Conservation (phyloP, 2,329 filamentous ascomycete species). For the Fusarium nanum region DNA sequence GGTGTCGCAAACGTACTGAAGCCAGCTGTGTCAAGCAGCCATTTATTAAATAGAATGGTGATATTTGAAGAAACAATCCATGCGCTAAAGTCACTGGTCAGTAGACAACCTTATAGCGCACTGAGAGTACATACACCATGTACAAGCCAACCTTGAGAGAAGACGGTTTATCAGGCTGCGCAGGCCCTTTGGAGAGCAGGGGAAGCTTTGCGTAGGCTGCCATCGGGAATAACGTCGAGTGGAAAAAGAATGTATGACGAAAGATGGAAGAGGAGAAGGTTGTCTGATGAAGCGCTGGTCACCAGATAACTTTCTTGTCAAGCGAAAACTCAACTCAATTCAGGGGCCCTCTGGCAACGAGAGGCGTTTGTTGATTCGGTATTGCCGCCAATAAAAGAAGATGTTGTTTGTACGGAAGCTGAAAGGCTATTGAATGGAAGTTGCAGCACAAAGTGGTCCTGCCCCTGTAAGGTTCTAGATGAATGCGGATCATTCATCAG, state of each 20-base stretch:
- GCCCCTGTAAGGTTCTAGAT: neutral
- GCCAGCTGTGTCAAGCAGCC: conserved; percentile 16
- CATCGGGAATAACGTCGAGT: neutral
- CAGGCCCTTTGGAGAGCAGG: neutral
- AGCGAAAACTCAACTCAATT: neutral
- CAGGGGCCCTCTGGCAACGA: neutral
- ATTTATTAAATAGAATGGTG: conserved; percentile 21
- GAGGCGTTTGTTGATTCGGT: neutral
- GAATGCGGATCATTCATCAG: neutral
- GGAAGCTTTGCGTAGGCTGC: neutral
- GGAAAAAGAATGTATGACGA: neutral
- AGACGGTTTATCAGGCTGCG: neutral
- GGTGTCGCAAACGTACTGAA: conserved; percentile 6
- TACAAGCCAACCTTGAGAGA: conserved; percentile 1
- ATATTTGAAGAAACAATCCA: conserved; percentile 18
- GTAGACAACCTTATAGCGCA: rapidly evolving
- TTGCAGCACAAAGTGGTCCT: neutral
- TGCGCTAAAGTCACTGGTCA: neutral
- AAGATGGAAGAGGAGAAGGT: neutral
- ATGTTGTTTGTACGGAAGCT: neutral
- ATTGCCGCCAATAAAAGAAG: neutral
- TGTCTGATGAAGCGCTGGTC: neutral
- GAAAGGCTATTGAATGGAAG: neutral
- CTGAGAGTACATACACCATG: conserved; percentile 1
- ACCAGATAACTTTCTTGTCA: neutral